Evolutionary conservation across 495 filamentous ascomycete genomes (phyloP), one percentile per base, ranked within the genome.

Genomic region (Apiosordaria backusii): DNA sequence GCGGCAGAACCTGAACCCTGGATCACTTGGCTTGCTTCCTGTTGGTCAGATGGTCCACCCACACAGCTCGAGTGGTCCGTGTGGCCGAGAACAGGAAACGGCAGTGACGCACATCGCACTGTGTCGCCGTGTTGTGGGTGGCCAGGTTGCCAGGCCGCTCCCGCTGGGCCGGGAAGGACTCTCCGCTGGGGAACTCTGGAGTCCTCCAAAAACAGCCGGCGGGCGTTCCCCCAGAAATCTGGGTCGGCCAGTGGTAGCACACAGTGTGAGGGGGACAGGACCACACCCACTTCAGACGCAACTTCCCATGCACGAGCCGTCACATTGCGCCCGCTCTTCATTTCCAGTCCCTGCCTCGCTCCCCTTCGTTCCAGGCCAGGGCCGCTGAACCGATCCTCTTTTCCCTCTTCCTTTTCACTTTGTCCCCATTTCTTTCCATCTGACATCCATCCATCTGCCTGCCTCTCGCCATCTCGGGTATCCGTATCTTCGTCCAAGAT

Each of bases 1-100:
- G 9, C 58, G 22, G 64, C 71, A 71, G 72, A 73, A 73, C 70
- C 72, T 72, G 58, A 72, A 68, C 71, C 71, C 69, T 71, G 71
- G 71, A 73, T 68, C 64, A 64, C 61, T n/a, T 64, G 57, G 21
- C 40, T 16, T 18, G 7, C 55, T 60, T 61, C 54, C 55, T 53
- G 45, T 65, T 68, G 71, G 71, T 70, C 64, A 62, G 57, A 27
- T 23, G 21, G 50, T 63, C n/a, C n/a, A n/a, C n/a, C n/a, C n/a
- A n/a, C n/a, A n/a, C n/a, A n/a, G n/a, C 57, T 23, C 50, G 53
- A 22, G 10, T 16, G 25, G 23, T 22, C 25, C 25, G 67, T 60
- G 67, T 66, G 69, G 67, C 67, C 55, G 69, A 69, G 69, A n/a
- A n/a, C n/a, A n/a, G n/a, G n/a, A 67, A 64, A 63, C 73, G 50